Evolutionary conservation across 2,329 filamentous ascomycete species (phyloP), one percentile per base, ranked within the genome.

Genomic region (Ceratocystis eucalypticola): DNA sequence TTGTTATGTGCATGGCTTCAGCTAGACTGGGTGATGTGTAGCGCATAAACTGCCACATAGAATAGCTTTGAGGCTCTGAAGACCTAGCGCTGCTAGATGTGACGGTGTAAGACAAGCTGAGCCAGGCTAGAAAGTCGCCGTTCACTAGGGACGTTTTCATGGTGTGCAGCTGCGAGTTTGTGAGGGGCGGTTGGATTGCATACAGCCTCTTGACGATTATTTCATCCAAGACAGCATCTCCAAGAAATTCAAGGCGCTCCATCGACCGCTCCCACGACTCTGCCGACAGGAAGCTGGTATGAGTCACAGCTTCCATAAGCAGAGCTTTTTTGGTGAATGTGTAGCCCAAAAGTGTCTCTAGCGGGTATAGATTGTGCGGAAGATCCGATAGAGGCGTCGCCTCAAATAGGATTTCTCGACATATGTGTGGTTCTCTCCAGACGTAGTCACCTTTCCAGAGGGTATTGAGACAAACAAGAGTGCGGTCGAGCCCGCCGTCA

Each of bases 241-340:
- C 93, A 0, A 96, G 77, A 71, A 94, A 96, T 72, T 96, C 93
- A 0, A 96, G 81, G 0, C 91, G 83, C 70, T 96, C 88, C 12
- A 84, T 80, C 0, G 76, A 76, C 59, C 72, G 70, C 15, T 69
- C 68, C 25, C 75, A 79, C 1, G 78, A 78, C 3, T 80, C 77
- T 33, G 48, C 44, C 3, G 62, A 61, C 17, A 76, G 74, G 37
- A 77, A 78, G 0, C 89, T 92, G 0, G 84, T 78, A 72, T 96
- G 92, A 0, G 91, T 96, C 62, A 93, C 78, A 1, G 92, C 88
- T 75, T 96, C 89, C 0, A 88, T 72, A 0, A 96, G 79, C 0
- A 96, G 77, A 0, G 79, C 72, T 69, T 86, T 84, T 70, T 89
- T 86, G 1, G 69, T 75, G 74, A 96, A 96, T 0, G 72, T 77